Evolutionary conservation across 352 stramenopile genomes (phyloP).

Genomic region (Pseudoperonospora humuli): DNA sequence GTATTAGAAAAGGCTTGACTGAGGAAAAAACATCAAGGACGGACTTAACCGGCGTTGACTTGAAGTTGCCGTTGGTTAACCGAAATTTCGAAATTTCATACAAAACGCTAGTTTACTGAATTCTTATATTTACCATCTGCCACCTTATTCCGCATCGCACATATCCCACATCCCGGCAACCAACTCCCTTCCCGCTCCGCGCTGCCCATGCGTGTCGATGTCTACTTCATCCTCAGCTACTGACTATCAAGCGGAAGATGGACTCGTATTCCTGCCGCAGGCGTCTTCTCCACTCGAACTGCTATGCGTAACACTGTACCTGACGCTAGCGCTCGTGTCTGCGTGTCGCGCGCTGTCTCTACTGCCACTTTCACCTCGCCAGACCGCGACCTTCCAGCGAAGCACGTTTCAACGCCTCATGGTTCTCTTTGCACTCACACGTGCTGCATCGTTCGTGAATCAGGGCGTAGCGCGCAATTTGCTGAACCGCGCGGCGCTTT

Average conservation of each 20-base stretch:
- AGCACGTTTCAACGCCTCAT: conserved; percentile 73
- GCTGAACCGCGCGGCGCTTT: conserved; percentile 64
- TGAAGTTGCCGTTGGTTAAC: too few species aligned
- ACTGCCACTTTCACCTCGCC: conserved; percentile 16
- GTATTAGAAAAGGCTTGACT: too few species aligned
- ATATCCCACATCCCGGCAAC: too few species aligned
- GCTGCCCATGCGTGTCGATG: too few species aligned
- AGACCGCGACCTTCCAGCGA: conserved; percentile 24
- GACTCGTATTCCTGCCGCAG: conserved; percentile 53
- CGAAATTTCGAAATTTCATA: too few species aligned
- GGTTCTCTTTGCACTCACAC: conserved; percentile 48
- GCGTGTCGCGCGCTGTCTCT: conserved; percentile 37
- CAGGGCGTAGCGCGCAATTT: conserved; percentile 32
- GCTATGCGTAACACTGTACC: conserved; percentile 55
- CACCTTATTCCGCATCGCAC: too few species aligned
- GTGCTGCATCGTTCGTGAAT: conserved; percentile 49
- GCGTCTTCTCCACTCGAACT: conserved; percentile 37
- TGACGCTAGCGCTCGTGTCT: conserved; percentile 44
- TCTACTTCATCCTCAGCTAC: too few species aligned
- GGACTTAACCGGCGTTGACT: too few species aligned
- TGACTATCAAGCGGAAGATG: conserved; percentile 11
- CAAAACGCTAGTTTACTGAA: too few species aligned
- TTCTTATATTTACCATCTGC: too few species aligned
- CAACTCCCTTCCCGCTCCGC: too few species aligned
- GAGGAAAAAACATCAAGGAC: too few species aligned